Base-by-base conservation (phyloP, 2,329 filamentous ascomycete species). In the Penicillium sp. region DNA sequence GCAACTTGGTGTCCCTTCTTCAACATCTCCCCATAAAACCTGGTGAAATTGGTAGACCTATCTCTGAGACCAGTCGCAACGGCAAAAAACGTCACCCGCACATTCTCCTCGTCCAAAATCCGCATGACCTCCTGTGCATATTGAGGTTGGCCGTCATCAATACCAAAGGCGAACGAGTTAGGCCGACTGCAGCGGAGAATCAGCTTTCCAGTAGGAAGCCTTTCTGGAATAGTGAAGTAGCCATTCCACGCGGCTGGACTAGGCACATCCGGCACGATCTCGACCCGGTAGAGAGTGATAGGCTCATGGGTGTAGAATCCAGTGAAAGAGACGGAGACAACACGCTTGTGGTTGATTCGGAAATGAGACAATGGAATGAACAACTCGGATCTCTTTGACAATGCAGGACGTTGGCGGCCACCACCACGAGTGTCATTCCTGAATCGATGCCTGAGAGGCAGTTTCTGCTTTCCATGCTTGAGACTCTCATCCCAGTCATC, bases 81-180 rank as follows among this genome's bases (percentile, higher is more conserved):
- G 38, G 88, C 89, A 78, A 91, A 91, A 75, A 91, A 91, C 1
- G 89, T 91, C 3, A 89, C 88, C 66, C 86, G 83, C 68, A 91
- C 87, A 58, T 79, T 74, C 56, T 87, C 88, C 22, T 85, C 83
- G 22, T 85, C 82, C 68, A 91, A 79, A 57, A 88, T 86, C 44
- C 83, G 77, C 77, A 89, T 84, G 22, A 90, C 86, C 64, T 85
- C 76, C 75, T 87, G 82, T 1, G 87, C 87, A 60, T 84, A 82
- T 37, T 77, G 70, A 51, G 88, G 88, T 55, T 84, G 80, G 24
- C 88, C 89, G 73, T 91, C 89, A 71, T 91, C 89, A 65, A 91
- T 90, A 54, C 88, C 88, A 73, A 91, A 90, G 1, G 89, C 89
- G 72, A 91, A 90, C 0, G 85, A 88, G 77, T 90, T 89, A 51